A percentile compares a stretch with the other conserved stretches of the same genome.
These are phyloP conservation scores for Backusella luteola DNA, from an alignment of 192 early-diverging fungal genomes.

Conservation along the genomic window DNA sequence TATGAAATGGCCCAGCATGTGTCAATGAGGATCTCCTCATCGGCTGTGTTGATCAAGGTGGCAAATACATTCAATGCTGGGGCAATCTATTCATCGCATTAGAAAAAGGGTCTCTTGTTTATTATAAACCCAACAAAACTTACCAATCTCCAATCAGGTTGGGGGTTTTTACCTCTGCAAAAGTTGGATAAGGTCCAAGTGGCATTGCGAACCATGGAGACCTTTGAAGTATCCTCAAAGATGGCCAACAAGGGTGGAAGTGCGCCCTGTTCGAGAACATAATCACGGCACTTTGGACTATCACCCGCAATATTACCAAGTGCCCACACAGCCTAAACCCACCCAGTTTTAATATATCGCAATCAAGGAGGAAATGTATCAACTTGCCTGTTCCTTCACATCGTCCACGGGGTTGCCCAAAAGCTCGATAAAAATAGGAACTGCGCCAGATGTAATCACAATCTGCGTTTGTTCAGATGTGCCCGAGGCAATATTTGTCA, in stretches of 20 bases:
- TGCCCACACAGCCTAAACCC: constrained; percentile 46
- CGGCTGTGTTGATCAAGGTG: constrained; percentile 59
- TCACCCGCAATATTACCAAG: constrained; percentile 57
- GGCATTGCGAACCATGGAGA: constrained; percentile 72
- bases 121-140: not conserved
- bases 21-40: constrained; percentile 77
- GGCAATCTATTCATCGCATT: not conserved
- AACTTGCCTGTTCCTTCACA: constrained; percentile 40
- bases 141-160: constrained; percentile 65
- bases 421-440: constrained; percentile 45
- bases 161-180: constrained; percentile 73
- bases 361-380: not conserved
- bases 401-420: constrained; percentile 33
- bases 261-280: constrained; percentile 33
- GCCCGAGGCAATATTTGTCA: constrained; percentile 53
- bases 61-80: constrained; percentile 43
- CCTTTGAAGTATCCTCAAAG: constrained; percentile 25
- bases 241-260: constrained; percentile 36
- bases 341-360: not conserved
- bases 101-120: too few species aligned
- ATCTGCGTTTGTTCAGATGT: constrained; percentile 41
- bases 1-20: constrained; percentile 85
- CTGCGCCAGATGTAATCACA: constrained; percentile 45
- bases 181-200: constrained; percentile 82
- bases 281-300: constrained; percentile 38